Percentiles rank a stretch among this genome's conserved stretches.
phyloP scores from a whole-genome alignment of 2,329 filamentous ascomycete genomes.

The Knoxdaviesia proteae region DNA sequence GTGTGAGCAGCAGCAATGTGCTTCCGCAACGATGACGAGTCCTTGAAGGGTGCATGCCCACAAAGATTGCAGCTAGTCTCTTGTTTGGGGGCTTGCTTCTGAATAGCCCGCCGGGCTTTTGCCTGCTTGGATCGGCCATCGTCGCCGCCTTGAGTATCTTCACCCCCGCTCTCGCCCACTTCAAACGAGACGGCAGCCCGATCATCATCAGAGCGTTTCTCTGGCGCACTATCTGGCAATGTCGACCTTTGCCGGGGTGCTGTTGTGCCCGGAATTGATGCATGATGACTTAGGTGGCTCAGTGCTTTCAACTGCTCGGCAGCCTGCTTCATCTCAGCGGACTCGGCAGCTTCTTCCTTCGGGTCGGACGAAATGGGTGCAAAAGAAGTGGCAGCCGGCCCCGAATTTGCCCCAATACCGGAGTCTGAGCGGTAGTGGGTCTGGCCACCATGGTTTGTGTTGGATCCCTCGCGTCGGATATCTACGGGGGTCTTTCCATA shows the following conservation, averaged over 20 bases:
- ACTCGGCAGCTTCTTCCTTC: constrained; percentile 29
- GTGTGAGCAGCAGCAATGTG: constrained; percentile 50
- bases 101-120: constrained; percentile 25
- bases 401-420: not conserved
- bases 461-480: not conserved
- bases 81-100: constrained; percentile 28
- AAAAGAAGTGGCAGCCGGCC: not conserved
- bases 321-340: constrained; percentile 49
- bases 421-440: too few species aligned
- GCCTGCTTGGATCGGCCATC: constrained; percentile 16
- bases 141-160: too few species aligned
- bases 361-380: too few species aligned
- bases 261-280: constrained; percentile 17
- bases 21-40: constrained; percentile 43
- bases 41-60: constrained; percentile 44
- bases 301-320: constrained; percentile 45
- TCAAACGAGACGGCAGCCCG: constrained; percentile 16
- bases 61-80: constrained; percentile 41
- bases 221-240: constrained; percentile 17
- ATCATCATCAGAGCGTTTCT: constrained; percentile 12
- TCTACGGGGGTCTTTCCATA: not conserved
- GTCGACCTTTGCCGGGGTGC: constrained; percentile 12
- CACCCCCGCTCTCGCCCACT: constrained; percentile 5
- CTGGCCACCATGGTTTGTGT: too few species aligned
- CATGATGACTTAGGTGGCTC: constrained; percentile 36